Evolutionary conservation across 768 basidiomycete genomes (phyloP), one percentile per base, ranked within the genome.

Genomic region (Mycena sanguinolenta): DNA sequence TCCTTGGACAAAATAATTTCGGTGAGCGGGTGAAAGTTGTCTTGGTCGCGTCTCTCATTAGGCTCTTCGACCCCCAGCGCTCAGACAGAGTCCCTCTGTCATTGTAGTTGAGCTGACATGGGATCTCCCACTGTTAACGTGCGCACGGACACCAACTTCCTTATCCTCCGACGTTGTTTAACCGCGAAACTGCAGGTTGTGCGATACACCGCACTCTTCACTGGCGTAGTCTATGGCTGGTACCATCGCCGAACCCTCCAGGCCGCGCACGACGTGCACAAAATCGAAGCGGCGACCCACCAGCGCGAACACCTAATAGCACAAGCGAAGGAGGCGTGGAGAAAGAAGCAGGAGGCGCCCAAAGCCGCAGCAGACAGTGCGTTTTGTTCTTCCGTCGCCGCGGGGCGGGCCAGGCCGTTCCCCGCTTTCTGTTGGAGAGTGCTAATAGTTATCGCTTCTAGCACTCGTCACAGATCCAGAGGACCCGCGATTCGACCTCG

Each of bases 401-500:
- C 12, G 10, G 23, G 44, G n/a, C 19, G 34, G n/a, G 32, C 21
- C 50, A 4, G 19, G 2, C 32, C 27, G 2, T 19, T 70, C 44
- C 67, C 52, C 64, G 38, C 57, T 63, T 57, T 66, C 46, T 32
- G 21, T 50, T 39, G 57, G 49, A 34, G 50, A 58, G 58, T 64
- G 27, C 60, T 66, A 60, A 53, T n/a, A n/a, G n/a, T 25, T 6
- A 53, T 27, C 1, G 16, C 42, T 67, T 52, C 50, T 60, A 38
- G 58, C 58, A 57, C 62, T 67, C 62, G 85, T 98, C 73, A 93
- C 95, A 73, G 91, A 99, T 86, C 95, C 96, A 49, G 97, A 98
- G 75, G 92, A 98, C 82, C 95, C 97, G 62, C 90, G 89, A 73
- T 99, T 98, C 83, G 96, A 98, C 86, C 86, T 98, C 79, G 97